Evolutionary conservation across 2,329 filamentous ascomycete species (phyloP).

Genomic region (Endothia cerciana): DNA sequence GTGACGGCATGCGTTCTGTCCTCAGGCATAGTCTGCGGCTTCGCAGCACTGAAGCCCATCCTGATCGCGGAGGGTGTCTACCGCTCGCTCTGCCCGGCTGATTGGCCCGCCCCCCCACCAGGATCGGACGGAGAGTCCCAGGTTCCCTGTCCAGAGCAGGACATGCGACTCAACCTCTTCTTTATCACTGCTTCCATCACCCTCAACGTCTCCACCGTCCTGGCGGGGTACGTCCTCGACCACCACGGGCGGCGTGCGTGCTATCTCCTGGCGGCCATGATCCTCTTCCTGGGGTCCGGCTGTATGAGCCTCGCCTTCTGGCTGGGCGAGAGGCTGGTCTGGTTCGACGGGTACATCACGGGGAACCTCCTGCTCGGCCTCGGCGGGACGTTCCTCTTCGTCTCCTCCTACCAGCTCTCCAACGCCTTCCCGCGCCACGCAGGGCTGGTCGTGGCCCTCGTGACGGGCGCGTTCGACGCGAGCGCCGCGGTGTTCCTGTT

Average conservation of each 20-base stretch:
- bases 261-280: constrained; percentile 62
- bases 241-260: constrained; percentile 67
- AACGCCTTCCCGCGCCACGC: constrained; percentile 66
- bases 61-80: constrained; percentile 63
- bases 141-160: constrained; percentile 57
- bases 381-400: constrained; percentile 66
- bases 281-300: constrained; percentile 62
- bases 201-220: constrained; percentile 68
- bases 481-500: constrained; percentile 65
- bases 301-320: constrained; percentile 42
- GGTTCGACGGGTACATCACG: constrained; percentile 62
- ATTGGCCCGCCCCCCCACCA: constrained; percentile 7
- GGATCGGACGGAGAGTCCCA: constrained; percentile 20
- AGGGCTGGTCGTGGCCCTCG: constrained; percentile 61
- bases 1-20: constrained; percentile 70
- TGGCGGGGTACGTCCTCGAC: constrained; percentile 70
- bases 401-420: constrained; percentile 67
- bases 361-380: constrained; percentile 64
- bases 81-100: constrained; percentile 51
- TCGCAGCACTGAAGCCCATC: constrained; percentile 66
- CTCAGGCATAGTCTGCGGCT: constrained; percentile 67
- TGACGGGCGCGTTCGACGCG: constrained; percentile 68
- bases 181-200: constrained; percentile 49
- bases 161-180: constrained; percentile 65
- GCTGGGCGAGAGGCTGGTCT: constrained; percentile 13